phyloP scores from a whole-genome alignment of 257 asterid genomes.

The Solanum pinnatisectum region DNA sequence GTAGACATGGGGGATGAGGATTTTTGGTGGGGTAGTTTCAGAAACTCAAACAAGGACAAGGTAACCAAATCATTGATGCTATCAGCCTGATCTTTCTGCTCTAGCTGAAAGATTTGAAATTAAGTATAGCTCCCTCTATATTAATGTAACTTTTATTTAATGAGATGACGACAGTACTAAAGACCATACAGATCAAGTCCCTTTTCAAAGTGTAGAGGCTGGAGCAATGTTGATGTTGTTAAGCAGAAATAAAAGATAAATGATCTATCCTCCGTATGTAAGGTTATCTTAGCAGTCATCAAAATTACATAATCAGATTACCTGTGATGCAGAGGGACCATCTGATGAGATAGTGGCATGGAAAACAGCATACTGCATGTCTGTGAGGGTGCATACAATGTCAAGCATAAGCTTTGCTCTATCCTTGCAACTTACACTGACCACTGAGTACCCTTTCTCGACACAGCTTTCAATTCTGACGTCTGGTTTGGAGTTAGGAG shows the following conservation, averaged over 20 bases:
- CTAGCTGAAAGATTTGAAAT: background rate
- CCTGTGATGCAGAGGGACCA: conserved; percentile 90
- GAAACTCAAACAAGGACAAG: background rate
- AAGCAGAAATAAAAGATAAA: background rate
- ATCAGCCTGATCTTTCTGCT: background rate
- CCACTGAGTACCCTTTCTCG: conserved; percentile 88
- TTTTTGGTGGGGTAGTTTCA: background rate
- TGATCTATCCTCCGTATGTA: background rate
- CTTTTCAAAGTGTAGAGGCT: background rate
- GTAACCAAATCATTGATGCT: background rate
- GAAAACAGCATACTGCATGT: conserved; percentile 82
- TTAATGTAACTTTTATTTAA: background rate
- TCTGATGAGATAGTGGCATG: conserved; percentile 84
- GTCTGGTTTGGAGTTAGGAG: conserved; percentile 32
- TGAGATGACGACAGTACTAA: background rate
- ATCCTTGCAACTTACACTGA: conserved; percentile 80
- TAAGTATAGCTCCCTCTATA: background rate
- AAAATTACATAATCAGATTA: conserved; percentile 8
- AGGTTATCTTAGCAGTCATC: background rate
- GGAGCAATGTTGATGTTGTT: background rate
- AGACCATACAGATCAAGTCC: background rate
- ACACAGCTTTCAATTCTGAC: conserved; percentile 63
- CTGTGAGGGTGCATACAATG: conserved; percentile 94
- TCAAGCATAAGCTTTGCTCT: conserved; percentile 94
- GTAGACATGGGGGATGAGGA: background rate